Percentiles rank a stretch among this genome's conserved stretches.
Conservation (phyloP, 768 basidiomycete genomes). For the Boletus huronensis region DNA sequence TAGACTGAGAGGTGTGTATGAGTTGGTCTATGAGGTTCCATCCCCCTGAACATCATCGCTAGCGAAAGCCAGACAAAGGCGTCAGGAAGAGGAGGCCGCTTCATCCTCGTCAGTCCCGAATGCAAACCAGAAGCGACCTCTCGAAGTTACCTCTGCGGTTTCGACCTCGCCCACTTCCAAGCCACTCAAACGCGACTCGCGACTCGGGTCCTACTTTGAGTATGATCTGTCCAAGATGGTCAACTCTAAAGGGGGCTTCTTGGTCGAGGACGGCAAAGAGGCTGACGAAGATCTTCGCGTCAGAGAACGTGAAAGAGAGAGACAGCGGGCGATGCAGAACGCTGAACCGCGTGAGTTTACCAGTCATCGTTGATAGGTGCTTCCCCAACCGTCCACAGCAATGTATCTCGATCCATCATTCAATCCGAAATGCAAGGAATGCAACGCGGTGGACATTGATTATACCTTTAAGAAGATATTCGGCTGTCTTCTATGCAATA, state of each 20-base stretch:
- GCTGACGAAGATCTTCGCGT: conserved; percentile 69
- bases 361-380: background rate
- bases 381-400: conserved; percentile 42
- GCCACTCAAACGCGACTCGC: conserved; percentile 64
- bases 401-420: conserved; percentile 68
- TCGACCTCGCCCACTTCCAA: conserved; percentile 61
- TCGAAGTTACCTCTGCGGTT: conserved; percentile 52
- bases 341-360: conserved; percentile 59
- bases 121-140: conserved; percentile 71
- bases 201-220: conserved; percentile 90
- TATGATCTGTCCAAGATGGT: conserved; percentile 97
- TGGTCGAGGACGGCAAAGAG: conserved; percentile 85
- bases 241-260: conserved; percentile 93
- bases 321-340: conserved; percentile 70
- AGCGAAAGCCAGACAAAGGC: conserved; percentile 77
- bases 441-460: conserved; percentile 87
- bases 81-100: conserved; percentile 53
- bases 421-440: conserved; percentile 86
- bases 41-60: conserved; percentile 5
- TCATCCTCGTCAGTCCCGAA: conserved; percentile 50
- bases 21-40: background rate
- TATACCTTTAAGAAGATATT: conserved; percentile 79
- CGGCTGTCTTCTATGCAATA: conserved; percentile 79
- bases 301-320: conserved; percentile 80
- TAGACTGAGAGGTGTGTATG: conserved; percentile 60